Percentiles rank a stretch among this genome's conserved stretches.
Evolutionary conservation across 495 filamentous ascomycete species (phyloP).

Genomic region (Mytilinidion resinicola): DNA sequence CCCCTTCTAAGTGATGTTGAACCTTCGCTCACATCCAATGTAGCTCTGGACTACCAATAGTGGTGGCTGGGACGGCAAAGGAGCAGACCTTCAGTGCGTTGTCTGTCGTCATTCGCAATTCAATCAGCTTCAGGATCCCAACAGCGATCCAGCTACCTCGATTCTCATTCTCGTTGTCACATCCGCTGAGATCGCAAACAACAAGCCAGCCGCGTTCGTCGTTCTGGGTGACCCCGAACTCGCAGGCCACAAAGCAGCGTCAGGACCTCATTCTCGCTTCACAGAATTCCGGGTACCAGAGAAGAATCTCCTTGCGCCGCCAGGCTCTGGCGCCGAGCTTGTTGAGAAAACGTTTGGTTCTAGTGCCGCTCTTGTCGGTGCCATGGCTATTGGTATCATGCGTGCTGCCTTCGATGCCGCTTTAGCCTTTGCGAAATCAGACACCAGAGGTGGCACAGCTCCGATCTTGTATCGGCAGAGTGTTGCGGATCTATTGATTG

Average conservation of each 20-base stretch:
- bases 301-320: conserved; percentile 41
- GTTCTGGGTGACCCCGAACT: conserved; percentile 41
- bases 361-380: conserved; percentile 46
- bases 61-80: conserved; percentile 47
- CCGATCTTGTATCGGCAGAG: conserved; percentile 45
- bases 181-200: conserved; percentile 40
- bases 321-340: conserved; percentile 40
- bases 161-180: conserved; percentile 48
- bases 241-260: conserved; percentile 43
- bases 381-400: conserved; percentile 50
- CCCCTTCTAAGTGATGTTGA: neutral
- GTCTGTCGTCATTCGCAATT: conserved; percentile 40
- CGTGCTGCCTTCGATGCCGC: conserved; percentile 49
- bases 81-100: conserved; percentile 49
- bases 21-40: conserved; percentile 1
- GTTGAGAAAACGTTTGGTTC: conserved; percentile 39
- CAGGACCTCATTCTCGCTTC: conserved; percentile 44
- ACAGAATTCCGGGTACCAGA: conserved; percentile 44
- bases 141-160: conserved; percentile 32
- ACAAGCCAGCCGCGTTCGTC: conserved; percentile 36
- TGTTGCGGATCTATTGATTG: conserved; percentile 46
- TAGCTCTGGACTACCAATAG: conserved; percentile 51
- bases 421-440: conserved; percentile 42
- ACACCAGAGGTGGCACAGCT: conserved; percentile 39
- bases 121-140: conserved; percentile 6